Evolutionary conservation across 2,329 filamentous ascomycete species (phyloP).

Genomic region (Cryphonectria japonica): DNA sequence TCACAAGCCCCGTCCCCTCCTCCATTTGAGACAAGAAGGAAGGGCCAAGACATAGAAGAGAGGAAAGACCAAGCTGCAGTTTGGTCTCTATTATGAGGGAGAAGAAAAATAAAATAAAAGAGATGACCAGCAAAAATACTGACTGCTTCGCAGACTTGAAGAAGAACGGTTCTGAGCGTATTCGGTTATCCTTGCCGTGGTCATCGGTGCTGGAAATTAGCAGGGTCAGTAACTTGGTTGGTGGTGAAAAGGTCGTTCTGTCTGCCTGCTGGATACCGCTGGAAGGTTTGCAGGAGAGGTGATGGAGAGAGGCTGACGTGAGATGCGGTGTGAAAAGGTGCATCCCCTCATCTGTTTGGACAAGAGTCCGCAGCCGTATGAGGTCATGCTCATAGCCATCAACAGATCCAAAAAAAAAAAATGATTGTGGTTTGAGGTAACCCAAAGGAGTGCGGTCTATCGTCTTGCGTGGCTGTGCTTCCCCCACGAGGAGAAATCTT

Average conservation of each 20-base stretch:
- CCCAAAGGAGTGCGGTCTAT: conserved; percentile 10
- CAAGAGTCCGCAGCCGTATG: conserved; percentile 22
- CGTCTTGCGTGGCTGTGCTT: conserved; percentile 24
- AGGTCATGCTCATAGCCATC: conserved; percentile 17
- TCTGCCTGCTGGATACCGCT: neutral
- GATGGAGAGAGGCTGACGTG: conserved; percentile 28
- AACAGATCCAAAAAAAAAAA: neutral
- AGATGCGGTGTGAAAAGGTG: conserved; percentile 15
- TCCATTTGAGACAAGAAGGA: neutral
- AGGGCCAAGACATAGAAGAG: neutral
- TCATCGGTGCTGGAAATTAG: neutral
- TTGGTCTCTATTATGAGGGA: neutral
- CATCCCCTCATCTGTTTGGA: conserved; percentile 17
- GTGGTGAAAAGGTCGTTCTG: neutral
- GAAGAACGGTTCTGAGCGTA: neutral
- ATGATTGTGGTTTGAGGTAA: conserved; percentile 22
- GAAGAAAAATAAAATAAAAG: no score
- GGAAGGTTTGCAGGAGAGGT: conserved; percentile 8
- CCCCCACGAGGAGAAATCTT: neutral
- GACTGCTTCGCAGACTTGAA: no score
- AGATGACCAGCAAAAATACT: no score
- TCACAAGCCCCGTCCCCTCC: neutral
- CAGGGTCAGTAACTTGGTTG: neutral
- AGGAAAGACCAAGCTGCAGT: no score
- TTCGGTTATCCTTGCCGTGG: neutral